phyloP scores from a whole-genome alignment of 257 asterid genomes.

The Lavandula angustifolia region DNA sequence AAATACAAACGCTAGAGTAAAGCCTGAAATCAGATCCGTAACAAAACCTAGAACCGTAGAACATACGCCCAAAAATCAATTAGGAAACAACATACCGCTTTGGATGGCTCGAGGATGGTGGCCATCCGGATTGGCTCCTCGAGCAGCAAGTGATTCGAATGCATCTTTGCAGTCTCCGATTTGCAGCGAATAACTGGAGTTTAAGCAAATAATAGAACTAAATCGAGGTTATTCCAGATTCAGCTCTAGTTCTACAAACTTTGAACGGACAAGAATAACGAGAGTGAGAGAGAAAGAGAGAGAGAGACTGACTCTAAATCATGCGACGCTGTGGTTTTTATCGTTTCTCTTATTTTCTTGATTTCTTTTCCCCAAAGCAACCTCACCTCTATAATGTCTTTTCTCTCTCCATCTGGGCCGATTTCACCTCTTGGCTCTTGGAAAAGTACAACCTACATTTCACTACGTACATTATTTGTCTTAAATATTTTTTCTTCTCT shows the following conservation, averaged over 20 bases:
- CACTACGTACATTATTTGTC: too few species aligned
- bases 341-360: too few species aligned
- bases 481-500: too few species aligned
- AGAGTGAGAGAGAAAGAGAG: conserved; percentile 1
- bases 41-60: conserved; percentile 8
- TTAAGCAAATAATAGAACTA: background rate
- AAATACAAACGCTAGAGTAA: conserved; percentile 13
- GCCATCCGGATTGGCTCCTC: conserved; percentile 98
- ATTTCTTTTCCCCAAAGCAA: too few species aligned
- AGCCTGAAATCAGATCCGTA: conserved; percentile 28
- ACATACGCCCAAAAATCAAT: conserved; percentile 10
- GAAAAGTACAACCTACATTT: too few species aligned
- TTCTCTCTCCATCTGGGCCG: too few species aligned
- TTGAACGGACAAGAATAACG: conserved; percentile 4
- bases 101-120: conserved; percentile 87
- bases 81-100: conserved; percentile 45
- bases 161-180: conserved; percentile 47
- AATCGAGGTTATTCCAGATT: conserved; percentile 13
- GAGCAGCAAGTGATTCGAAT: conserved; percentile 73
- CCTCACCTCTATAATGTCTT: too few species aligned
- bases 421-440: too few species aligned
- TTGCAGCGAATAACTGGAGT: conserved; percentile 7
- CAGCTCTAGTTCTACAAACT: conserved; percentile 15
- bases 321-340: too few species aligned
- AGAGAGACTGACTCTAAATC: background rate